Conservation (phyloP, 2,329 filamentous ascomycete species). For the Nothophoma quercina region DNA sequence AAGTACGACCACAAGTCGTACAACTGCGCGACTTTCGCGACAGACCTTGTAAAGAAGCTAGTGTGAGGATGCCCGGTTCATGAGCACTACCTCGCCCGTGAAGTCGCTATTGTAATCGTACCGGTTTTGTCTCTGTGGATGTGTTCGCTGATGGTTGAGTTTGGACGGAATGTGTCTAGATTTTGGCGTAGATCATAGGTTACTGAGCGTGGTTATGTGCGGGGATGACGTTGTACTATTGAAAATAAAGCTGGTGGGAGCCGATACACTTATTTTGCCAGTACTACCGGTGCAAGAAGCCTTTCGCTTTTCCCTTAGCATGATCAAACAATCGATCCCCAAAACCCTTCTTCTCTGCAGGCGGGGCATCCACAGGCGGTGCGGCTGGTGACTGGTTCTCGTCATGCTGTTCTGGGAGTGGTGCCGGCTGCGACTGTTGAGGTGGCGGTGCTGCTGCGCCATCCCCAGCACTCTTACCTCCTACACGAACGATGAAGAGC, state of each 20-base stretch:
- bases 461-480: constrained; percentile 7
- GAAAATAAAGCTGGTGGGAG: too few relatives aligned
- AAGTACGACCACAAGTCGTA: neutral
- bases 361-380: neutral
- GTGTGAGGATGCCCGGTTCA: too few relatives aligned
- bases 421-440: neutral
- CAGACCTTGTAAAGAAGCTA: neutral
- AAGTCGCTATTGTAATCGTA: too few relatives aligned
- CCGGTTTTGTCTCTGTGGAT: too few relatives aligned
- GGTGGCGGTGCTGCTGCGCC: neutral
- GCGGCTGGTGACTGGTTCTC: neutral
- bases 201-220: too few relatives aligned
- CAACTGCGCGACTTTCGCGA: neutral
- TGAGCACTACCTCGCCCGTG: too few relatives aligned
- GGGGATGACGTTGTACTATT: too few relatives aligned
- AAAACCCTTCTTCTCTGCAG: constrained; percentile 3
- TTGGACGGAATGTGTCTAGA: too few relatives aligned
- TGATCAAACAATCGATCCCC: constrained; percentile 1
- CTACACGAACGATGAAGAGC: constrained; percentile 4
- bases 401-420: neutral
- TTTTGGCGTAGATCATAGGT: too few relatives aligned
- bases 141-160: too few relatives aligned
- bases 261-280: too few relatives aligned
- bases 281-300: constrained; percentile 3
- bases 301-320: constrained; percentile 9